Evolutionary conservation across 2,329 filamentous ascomycete genomes (phyloP), one percentile per base, ranked within the genome.

Genomic region (Nannizziopsis barbatae): DNA sequence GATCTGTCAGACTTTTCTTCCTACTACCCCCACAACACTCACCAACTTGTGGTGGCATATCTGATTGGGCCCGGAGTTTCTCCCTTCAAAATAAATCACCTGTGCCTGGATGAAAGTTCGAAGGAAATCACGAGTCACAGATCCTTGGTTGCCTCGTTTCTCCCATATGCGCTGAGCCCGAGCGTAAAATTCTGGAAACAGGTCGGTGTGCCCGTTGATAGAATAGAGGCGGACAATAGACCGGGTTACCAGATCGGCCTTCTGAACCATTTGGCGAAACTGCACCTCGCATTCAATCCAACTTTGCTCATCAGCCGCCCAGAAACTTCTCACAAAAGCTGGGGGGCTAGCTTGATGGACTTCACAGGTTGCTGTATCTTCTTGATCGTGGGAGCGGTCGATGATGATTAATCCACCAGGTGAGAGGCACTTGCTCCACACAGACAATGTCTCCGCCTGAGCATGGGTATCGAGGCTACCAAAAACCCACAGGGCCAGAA

Each of bases 341-440:
- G 15, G 15, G 17, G 37, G 14, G 15, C 37, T 5, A 39, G 12
- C 37, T 39, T 18, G 37, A 39, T 5, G 15, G 37, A 39, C 37
- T 18, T 39, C 37, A 39, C 37, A 39, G 37, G 37, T 17, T 15
- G 37, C 37, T 39, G 37, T 39, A 39, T 39, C 37, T 39, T 18
- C 37, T 39, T 17, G 37, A 18, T 39, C 37, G 14, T 39, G 37
- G 37, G 37, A 39, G 14, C 4, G 37, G 37, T 39, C 37, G 37
- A 39, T 39, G 37, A 39, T 39, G 37, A 39, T 39, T 15, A 18
- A 18, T 18, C 14, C 37, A 18, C 37, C n/a, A 18, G 37, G 37
- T 18, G 37, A 39, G 37, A 39, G 37, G 37, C 37, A 39, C 3
- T 39, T 39, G 6, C 37, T 39, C 1, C 37, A 39, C 35, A 20